Base-by-base conservation (phyloP, 306 rosid species). In the apple (Malus domestica) region DNA sequence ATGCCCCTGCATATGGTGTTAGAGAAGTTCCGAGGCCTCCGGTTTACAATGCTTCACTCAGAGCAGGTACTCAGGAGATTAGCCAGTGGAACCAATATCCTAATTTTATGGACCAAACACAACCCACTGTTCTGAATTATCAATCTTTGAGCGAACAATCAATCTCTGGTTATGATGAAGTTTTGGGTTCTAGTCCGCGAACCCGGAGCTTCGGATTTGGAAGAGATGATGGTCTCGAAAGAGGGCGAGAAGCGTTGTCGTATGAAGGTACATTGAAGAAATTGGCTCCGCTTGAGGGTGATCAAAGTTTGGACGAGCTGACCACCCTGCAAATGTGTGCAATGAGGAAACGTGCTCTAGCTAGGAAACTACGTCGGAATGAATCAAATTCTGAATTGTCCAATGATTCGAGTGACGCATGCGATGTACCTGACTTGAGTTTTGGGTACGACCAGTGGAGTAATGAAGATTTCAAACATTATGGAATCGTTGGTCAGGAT, bases 151-250 rank as follows among this genome's bases (percentile, higher is more conserved):
- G 45, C n/a, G 7, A 12, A 11, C 61, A 61, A 40, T 51, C 20
- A 23, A 6, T 55, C 13, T 52, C 46, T 10, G 76, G 33, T 20
- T 13, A 22, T 27, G 71, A 42, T 19, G 70, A 62, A 59, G 51
- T 20, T 15, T 80, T 80, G 71, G 60, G 67, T 40, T 51, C 75
- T 16, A 51, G 49, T 42, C 33, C 32, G 64, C 67, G 38, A 45
- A 18, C 46, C 27, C 64, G 54, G 23, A 15, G 64, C 51, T 54
- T 70, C 45, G 40, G 74, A 30, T 59, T 74, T 44, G 79, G 67
- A 35, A 76, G 52, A 27, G 78, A 71, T 70, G 67, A 27, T 70
- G 75, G 30, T 29, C 70, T 45, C 30, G 52, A 55, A 59, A 78
- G 72, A 78, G 55, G 66, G 52, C 54, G 57, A 29, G 60, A 67